Percentiles rank a stretch among this genome's conserved stretches.
Conservation (phyloP, 176 grass and related monocot species). For the Chrysopogon serrulatus region DNA sequence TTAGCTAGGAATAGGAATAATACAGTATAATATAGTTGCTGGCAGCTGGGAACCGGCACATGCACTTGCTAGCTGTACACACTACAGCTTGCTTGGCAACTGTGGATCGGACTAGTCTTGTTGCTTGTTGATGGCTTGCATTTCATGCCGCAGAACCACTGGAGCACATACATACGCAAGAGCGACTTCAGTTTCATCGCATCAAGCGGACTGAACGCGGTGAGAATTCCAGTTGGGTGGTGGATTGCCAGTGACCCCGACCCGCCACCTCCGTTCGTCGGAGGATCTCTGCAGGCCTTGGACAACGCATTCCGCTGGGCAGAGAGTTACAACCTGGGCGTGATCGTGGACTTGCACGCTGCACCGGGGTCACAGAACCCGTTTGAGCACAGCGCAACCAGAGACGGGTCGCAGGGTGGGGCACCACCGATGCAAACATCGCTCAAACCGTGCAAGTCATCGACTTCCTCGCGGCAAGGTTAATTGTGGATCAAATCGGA, state of each 20-base stretch:
- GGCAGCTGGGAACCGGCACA: not conserved
- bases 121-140: no score
- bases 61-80: not conserved
- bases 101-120: not conserved
- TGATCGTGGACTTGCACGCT: conserved; percentile 52
- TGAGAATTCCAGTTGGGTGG: conserved; percentile 65
- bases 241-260: conserved; percentile 55
- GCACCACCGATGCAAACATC: conserved; percentile 36
- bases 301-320: conserved; percentile 66
- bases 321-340: conserved; percentile 44
- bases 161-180: conserved; percentile 41
- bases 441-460: conserved; percentile 41
- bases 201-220: conserved; percentile 26
- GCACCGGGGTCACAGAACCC: conserved; percentile 52
- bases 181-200: conserved; percentile 40
- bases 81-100: not conserved
- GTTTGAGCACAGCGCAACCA: conserved; percentile 28
- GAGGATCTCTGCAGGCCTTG: conserved; percentile 40
- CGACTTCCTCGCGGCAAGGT: conserved; percentile 41
- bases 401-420: conserved; percentile 47
- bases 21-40: no score
- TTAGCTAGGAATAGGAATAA: no score
- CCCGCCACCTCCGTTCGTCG: conserved; percentile 50
- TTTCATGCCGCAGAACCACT: conserved; percentile 40
- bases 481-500: no score